Conservation (phyloP, 176 grass and related monocot species). For the Rhynchospora pubera region DNA sequence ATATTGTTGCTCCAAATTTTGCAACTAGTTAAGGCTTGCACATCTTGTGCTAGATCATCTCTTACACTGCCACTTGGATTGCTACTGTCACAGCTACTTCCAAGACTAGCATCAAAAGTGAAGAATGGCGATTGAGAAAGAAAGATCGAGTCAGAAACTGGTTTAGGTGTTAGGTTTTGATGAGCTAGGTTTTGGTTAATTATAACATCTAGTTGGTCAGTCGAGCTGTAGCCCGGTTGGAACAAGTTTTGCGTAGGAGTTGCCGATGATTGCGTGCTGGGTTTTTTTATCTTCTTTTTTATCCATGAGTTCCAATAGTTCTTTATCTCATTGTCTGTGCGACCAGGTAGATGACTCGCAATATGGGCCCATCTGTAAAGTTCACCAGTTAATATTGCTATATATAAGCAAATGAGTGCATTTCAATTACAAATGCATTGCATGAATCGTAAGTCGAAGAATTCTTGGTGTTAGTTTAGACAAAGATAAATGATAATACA, state of each 20-base stretch:
- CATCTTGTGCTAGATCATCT: slow-evolving; percentile 22
- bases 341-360: slow-evolving; percentile 85
- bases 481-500: neutral
- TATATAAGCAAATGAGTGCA: neutral
- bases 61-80: neutral
- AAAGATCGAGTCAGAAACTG: slow-evolving; percentile 9
- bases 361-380: slow-evolving; percentile 94
- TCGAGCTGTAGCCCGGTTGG: slow-evolving; percentile 31
- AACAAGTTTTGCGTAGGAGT: slow-evolving; percentile 19
- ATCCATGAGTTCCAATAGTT: slow-evolving; percentile 99
- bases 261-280: slow-evolving; percentile 23
- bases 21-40: slow-evolving; percentile 15
- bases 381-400: neutral
- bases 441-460: neutral
- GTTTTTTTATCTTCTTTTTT: slow-evolving; percentile 94
- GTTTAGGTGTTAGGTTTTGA: slow-evolving; percentile 31
- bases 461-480: neutral
- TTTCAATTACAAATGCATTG: neutral
- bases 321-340: slow-evolving; percentile 99
- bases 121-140: slow-evolving; percentile 59
- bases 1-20: slow-evolving; percentile 17
- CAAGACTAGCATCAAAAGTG: slow-evolving; percentile 53
- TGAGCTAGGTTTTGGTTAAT: slow-evolving; percentile 47
- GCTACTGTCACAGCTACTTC: slow-evolving; percentile 18
- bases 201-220: slow-evolving; percentile 46